These are phyloP conservation scores for Pulveroboletus sp. DNA, from an alignment of 768 basidiomycete genomes.

Conservation along the genomic window DNA sequence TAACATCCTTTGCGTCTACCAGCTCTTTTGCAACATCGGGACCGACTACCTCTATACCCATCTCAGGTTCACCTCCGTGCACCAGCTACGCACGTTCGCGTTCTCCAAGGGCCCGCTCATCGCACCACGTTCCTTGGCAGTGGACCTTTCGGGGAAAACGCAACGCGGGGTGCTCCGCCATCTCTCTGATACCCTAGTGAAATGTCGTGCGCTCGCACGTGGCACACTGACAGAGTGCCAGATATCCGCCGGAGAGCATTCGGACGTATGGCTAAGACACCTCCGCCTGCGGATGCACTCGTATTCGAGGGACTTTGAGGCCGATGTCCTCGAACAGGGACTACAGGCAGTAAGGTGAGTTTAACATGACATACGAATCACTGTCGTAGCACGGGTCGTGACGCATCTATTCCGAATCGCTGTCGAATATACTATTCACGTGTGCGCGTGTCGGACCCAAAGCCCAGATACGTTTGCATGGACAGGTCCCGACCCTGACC, in stretches of 20 bases:
- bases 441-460: constrained; percentile 10
- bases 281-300: constrained; percentile 41
- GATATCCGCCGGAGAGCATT: not conserved
- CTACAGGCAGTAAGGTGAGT: constrained; percentile 15
- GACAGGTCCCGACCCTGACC: constrained; percentile 60
- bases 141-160: constrained; percentile 31
- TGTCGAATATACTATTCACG: too few relatives aligned
- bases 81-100: constrained; percentile 21
- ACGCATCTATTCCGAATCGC: too few relatives aligned
- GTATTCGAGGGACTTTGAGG: constrained; percentile 29
- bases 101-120: constrained; percentile 14
- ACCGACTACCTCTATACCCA: constrained; percentile 23
- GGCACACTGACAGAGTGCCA: too few relatives aligned
- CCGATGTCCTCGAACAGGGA: constrained; percentile 32
- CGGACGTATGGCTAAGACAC: constrained; percentile 22
- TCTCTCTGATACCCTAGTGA: constrained; percentile 26
- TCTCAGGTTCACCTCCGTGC: constrained; percentile 22
- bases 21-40: constrained; percentile 19
- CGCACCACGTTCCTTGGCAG: constrained; percentile 24
- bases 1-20: constrained; percentile 22
- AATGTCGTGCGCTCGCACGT: constrained; percentile 16
- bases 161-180: constrained; percentile 25
- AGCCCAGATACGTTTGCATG: constrained; percentile 50
- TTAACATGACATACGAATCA: too few relatives aligned
- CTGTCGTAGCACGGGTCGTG: too few relatives aligned